Percentiles rank a stretch among this genome's conserved stretches.
Conservation (phyloP, 768 basidiomycete species). For the Lactarius vividus region DNA sequence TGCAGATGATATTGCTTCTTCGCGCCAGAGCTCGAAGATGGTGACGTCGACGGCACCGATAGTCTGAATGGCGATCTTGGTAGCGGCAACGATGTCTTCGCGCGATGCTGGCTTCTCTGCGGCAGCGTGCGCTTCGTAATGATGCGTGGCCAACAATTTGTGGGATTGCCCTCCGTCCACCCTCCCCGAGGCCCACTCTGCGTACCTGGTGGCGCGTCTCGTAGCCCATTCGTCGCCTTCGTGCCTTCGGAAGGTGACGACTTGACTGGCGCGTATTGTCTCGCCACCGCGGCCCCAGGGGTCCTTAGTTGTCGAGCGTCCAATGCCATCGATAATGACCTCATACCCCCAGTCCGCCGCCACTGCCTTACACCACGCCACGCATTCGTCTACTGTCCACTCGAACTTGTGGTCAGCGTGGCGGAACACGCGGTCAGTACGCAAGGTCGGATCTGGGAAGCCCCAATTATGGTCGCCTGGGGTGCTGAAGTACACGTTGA, state of each 20-base stretch:
- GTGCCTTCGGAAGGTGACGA: slow-evolving; percentile 56
- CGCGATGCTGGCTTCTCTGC: slow-evolving; percentile 44
- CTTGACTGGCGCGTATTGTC: slow-evolving; percentile 64
- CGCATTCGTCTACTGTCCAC: slow-evolving; percentile 78
- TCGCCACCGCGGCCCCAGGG: slow-evolving; percentile 68
- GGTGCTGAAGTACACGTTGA: slow-evolving; percentile 70
- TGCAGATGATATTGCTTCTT: slow-evolving; percentile 43
- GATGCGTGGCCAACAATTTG: slow-evolving; percentile 45
- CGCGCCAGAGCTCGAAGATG: slow-evolving; percentile 43
- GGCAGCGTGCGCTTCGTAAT: slow-evolving; percentile 50
- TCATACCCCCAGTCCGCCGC: slow-evolving; percentile 72
- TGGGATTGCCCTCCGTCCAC: slow-evolving; percentile 37
- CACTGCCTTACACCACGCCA: slow-evolving; percentile 51
- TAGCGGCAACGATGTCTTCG: slow-evolving; percentile 46
- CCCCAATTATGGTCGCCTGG: slow-evolving; percentile 49
- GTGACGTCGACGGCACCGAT: slow-evolving; percentile 48
- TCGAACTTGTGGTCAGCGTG: slow-evolving; percentile 88
- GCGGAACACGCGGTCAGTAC: slow-evolving; percentile 72
- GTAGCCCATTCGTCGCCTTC: slow-evolving; percentile 37
- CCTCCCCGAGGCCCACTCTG: slow-evolving; percentile 24
- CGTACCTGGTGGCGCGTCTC: slow-evolving; percentile 35
- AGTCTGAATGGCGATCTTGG: slow-evolving; percentile 55
- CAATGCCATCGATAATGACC: slow-evolving; percentile 58
- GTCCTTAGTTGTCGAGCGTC: slow-evolving; percentile 57
- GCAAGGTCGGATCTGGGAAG: slow-evolving; percentile 68